phyloP scores from a whole-genome alignment of 805 yeast species.

The Suhomyces pyralidae region DNA sequence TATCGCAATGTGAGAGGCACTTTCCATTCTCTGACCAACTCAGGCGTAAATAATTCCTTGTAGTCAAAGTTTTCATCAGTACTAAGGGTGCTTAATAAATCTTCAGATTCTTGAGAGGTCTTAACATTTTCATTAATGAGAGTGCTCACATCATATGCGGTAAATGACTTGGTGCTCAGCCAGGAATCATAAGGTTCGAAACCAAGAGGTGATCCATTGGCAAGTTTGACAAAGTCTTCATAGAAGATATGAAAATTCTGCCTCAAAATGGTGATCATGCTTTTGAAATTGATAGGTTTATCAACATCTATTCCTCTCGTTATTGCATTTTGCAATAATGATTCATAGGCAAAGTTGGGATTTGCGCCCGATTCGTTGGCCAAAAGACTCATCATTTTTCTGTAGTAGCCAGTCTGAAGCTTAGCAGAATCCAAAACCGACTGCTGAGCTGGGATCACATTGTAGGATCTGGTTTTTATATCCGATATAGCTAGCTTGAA shows the following conservation, averaged over 20 bases:
- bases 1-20: conserved; percentile 54
- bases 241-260: conserved; percentile 32
- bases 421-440: conserved; percentile 50
- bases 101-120: neutral
- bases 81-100: conserved; percentile 4
- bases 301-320: conserved; percentile 49
- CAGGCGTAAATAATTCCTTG: conserved; percentile 18
- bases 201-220: conserved; percentile 45
- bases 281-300: conserved; percentile 42
- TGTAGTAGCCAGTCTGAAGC: conserved; percentile 61
- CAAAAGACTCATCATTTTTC: conserved; percentile 44
- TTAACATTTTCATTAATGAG: conserved; percentile 2
- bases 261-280: conserved; percentile 37
- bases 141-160: conserved; percentile 6
- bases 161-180: conserved; percentile 8
- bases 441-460: conserved; percentile 45
- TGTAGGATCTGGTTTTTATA: conserved; percentile 56
- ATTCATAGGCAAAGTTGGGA: conserved; percentile 33
- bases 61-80: conserved; percentile 13
- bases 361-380: conserved; percentile 14
- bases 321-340: conserved; percentile 45
- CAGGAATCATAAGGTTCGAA: conserved; percentile 38
- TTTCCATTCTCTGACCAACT: conserved; percentile 45
- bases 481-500: conserved; percentile 35
- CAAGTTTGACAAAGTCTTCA: conserved; percentile 44